phyloP scores from a whole-genome alignment of 139 green algal species.

The Volvox reticuliferus region DNA sequence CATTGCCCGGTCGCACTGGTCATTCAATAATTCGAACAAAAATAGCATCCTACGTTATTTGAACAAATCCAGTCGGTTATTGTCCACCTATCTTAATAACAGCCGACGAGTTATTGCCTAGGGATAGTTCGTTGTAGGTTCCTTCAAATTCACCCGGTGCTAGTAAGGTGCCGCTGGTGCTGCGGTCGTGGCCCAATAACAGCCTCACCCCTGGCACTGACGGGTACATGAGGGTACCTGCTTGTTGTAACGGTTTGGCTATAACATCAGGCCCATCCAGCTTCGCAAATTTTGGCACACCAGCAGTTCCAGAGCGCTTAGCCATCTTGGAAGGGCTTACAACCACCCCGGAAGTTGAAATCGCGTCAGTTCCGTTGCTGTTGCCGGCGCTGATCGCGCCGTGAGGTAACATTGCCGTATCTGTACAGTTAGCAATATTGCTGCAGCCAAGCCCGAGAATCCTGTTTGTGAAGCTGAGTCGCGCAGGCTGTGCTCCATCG shows the following conservation, averaged over 20 bases:
- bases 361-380: background rate
- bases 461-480: conserved; percentile 25
- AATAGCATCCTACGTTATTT: too few relatives aligned
- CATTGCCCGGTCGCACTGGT: too few relatives aligned
- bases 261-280: background rate
- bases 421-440: background rate
- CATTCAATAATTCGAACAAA: too few relatives aligned
- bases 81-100: too few relatives aligned
- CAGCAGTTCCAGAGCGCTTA: background rate
- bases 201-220: background rate
- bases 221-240: background rate
- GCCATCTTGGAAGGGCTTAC: background rate
- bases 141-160: background rate
- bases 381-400: background rate
- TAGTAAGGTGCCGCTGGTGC: background rate
- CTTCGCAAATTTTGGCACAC: conserved; percentile 9
- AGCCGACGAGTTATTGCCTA: background rate
- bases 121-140: background rate
- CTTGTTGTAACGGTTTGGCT: background rate
- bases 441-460: conserved; percentile 9
- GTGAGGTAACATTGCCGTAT: background rate
- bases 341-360: background rate
- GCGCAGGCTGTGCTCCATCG: background rate
- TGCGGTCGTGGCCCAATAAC: background rate
- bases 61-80: too few relatives aligned